Conservation (phyloP, 257 asterid genomes). For the Solanum medicagineum region DNA sequence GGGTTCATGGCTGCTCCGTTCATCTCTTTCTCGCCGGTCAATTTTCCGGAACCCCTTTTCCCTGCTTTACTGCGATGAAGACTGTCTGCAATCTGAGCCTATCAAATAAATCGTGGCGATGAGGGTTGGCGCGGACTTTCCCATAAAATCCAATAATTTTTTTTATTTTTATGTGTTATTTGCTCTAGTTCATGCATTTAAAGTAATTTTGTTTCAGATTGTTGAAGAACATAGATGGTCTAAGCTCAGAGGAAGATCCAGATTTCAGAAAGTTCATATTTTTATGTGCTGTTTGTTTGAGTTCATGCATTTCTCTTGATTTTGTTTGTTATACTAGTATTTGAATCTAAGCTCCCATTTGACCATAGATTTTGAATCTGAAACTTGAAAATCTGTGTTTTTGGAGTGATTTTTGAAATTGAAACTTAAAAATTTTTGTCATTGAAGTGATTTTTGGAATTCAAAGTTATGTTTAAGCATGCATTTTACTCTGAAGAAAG, state of each 20-base stretch:
- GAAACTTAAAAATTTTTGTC: too few species aligned
- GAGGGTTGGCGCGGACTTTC: background rate
- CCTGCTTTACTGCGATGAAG: conserved; percentile 46
- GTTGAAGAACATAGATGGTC: background rate
- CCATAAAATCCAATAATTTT: background rate
- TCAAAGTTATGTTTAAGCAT: too few species aligned
- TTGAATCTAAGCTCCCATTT: background rate
- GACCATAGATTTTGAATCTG: background rate
- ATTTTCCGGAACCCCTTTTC: background rate
- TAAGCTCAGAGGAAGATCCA: background rate
- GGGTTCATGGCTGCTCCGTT: conserved; percentile 29
- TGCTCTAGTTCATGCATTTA: background rate
- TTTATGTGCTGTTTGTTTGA: background rate
- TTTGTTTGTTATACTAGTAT: background rate
- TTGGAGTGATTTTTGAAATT: background rate
- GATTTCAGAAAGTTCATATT: background rate
- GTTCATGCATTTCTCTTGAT: background rate
- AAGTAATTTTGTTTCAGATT: background rate
- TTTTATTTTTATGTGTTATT: background rate
- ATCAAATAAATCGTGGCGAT: background rate
- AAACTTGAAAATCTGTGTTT: too few species aligned
- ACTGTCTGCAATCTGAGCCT: conserved; percentile 56
- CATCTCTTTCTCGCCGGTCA: background rate
- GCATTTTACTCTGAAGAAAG: background rate
- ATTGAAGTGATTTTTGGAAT: background rate